These are phyloP conservation scores for Euptelea pleiosperma DNA, from an alignment of 164 flowering plant species.

Conservation along the genomic window DNA sequence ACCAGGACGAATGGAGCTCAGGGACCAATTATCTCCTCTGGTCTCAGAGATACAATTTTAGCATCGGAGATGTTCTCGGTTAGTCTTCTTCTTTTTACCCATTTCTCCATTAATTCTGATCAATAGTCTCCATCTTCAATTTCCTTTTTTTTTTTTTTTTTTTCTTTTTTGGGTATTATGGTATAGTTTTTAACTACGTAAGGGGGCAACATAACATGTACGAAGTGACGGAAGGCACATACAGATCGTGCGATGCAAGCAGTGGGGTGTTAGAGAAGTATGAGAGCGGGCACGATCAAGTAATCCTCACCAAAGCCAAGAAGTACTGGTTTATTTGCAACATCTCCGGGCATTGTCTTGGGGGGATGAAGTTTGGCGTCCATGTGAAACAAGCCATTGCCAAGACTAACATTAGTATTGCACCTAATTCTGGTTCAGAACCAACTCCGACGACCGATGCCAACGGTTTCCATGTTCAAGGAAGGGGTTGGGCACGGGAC, in stretches of 20 bases:
- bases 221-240: conserved; percentile 39
- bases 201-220: conserved; percentile 38
- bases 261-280: conserved; percentile 35
- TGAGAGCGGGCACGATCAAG: conserved; percentile 37
- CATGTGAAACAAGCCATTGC: conserved; percentile 17
- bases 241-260: conserved; percentile 36
- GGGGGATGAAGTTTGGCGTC: conserved; percentile 52
- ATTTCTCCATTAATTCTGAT: background rate
- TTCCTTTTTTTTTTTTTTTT: background rate
- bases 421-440: background rate
- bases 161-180: background rate
- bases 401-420: too few relatives aligned
- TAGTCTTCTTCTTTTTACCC: background rate
- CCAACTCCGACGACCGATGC: background rate
- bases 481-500: background rate
- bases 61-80: conserved; percentile 49
- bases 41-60: conserved; percentile 41
- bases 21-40: conserved; percentile 28
- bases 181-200: conserved; percentile 42
- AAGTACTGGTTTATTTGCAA: conserved; percentile 54
- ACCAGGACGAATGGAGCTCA: conserved; percentile 27
- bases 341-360: conserved; percentile 40
- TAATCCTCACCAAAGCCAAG: conserved; percentile 31
- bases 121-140: background rate
- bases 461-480: background rate